A percentile compares a stretch with the other conserved stretches of the same genome.
Evolutionary conservation across 2,329 filamentous ascomycete genomes (phyloP).

Genomic region (Thelonectria blattea): DNA sequence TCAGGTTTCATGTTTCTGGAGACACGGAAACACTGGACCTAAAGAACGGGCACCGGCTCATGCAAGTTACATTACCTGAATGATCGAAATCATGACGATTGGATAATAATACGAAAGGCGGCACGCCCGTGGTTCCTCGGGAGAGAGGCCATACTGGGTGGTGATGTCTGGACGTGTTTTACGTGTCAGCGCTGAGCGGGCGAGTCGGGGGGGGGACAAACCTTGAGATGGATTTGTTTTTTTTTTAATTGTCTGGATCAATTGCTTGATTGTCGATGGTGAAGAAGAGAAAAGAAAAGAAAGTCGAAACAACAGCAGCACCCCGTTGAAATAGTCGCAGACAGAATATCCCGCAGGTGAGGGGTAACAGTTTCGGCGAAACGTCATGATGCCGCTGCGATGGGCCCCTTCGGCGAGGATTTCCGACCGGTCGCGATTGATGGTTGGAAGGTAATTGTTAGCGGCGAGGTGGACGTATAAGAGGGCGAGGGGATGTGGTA

Average conservation of each 20-base stretch:
- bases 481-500: neutral
- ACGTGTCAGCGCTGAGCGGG: slow-evolving; percentile 27
- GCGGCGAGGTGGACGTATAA: neutral
- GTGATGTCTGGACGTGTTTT: slow-evolving; percentile 34
- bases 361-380: slow-evolving; percentile 29
- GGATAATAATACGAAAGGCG: slow-evolving; percentile 46
- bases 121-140: slow-evolving; percentile 39
- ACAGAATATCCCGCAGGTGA: slow-evolving; percentile 35
- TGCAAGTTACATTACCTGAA: slow-evolving; percentile 58
- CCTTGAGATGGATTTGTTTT: slow-evolving; percentile 21
- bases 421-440: neutral
- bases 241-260: neutral
- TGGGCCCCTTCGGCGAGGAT: slow-evolving; percentile 12
- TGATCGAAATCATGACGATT: slow-evolving; percentile 43
- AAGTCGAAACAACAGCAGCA: neutral
- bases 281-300: slow-evolving; percentile 6
- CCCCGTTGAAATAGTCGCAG: neutral
- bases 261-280: slow-evolving; percentile 8
- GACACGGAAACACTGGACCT: too few species aligned
- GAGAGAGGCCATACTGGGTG: slow-evolving; percentile 38
- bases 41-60: slow-evolving; percentile 65
- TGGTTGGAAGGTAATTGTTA: neutral
- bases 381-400: slow-evolving; percentile 9
- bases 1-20: too few species aligned
- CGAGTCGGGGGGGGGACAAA: slow-evolving; percentile 22